phyloP scores from a whole-genome alignment of 106 monocot species.

The Dendrobium chrysotoxum region DNA sequence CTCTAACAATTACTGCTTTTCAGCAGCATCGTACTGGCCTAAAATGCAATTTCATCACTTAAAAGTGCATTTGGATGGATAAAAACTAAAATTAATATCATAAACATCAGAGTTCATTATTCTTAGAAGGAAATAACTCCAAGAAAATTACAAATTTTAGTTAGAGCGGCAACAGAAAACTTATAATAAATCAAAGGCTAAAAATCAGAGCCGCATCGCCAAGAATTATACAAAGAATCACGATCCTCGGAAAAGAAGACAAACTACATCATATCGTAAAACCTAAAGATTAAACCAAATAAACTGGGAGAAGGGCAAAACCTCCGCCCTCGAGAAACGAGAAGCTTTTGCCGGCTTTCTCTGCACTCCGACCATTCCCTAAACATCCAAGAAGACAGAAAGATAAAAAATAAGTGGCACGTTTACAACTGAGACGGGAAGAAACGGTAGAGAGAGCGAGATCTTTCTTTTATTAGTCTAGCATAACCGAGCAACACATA shows the following conservation, averaged over 20 bases:
- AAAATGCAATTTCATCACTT: too few species aligned
- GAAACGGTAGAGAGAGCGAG: not conserved
- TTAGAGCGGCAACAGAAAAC: not conserved
- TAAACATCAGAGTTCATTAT: too few species aligned
- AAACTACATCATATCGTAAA: not conserved
- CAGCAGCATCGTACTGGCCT: too few species aligned
- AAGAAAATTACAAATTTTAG: not conserved
- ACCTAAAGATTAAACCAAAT: not conserved
- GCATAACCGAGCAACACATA: not conserved
- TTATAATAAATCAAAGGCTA: not conserved
- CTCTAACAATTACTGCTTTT: too few species aligned
- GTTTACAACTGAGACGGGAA: not conserved
- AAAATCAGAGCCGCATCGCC: not conserved
- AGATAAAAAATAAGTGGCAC: not conserved
- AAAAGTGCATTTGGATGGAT: too few species aligned
- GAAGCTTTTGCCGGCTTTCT: not conserved
- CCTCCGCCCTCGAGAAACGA: conserved; percentile 6
- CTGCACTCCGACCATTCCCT: conserved; percentile 6
- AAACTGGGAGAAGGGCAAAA: not conserved
- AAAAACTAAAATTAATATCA: too few species aligned
- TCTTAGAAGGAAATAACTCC: not conserved
- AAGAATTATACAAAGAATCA: not conserved
- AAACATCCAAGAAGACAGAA: not conserved
- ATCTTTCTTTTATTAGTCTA: not conserved
- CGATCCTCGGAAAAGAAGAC: not conserved